These are phyloP conservation scores for Ogataea ganodermae DNA, from an alignment of 805 yeast genomes.

Conservation along the genomic window DNA sequence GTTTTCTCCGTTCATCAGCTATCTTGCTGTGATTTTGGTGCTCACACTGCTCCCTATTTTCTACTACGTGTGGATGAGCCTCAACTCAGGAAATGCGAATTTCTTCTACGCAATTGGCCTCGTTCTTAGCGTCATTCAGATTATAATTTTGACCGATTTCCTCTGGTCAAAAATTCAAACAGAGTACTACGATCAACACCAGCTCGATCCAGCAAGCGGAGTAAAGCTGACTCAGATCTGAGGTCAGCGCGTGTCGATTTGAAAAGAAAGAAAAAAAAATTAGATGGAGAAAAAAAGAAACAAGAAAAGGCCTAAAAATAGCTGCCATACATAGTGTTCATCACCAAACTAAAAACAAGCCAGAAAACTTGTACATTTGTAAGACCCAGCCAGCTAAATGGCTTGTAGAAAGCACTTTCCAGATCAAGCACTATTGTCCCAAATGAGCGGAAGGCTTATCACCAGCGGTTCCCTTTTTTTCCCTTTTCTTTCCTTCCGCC, in stretches of 20 bases:
- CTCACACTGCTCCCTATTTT: constrained; percentile 80
- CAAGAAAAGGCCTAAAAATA: neutral
- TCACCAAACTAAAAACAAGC: too few relatives aligned
- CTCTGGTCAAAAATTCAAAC: constrained; percentile 75
- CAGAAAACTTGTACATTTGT: too few relatives aligned
- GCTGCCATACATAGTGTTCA: neutral
- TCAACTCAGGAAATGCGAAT: constrained; percentile 94
- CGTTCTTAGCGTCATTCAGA: constrained; percentile 71
- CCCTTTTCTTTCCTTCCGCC: too few relatives aligned
- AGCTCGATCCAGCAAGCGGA: constrained; percentile 42
- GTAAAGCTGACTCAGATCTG: constrained; percentile 54
- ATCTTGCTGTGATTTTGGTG: constrained; percentile 30
- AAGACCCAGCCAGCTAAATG: neutral
- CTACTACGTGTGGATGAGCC: constrained; percentile 90
- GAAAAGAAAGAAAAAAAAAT: neutral
- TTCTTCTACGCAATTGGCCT: constrained; percentile 94
- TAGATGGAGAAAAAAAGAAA: neutral
- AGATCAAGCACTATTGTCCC: too few relatives aligned
- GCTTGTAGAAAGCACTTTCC: too few relatives aligned
- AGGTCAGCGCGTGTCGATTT: neutral
- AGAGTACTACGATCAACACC: constrained; percentile 53
- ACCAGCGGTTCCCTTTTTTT: too few relatives aligned
- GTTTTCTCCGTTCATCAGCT: constrained; percentile 32
- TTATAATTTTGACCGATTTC: constrained; percentile 69
- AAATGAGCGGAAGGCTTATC: neutral